These are phyloP conservation scores for Alisma plantagoaquatica DNA, from an alignment of 106 monocot species.

Conservation along the genomic window DNA sequence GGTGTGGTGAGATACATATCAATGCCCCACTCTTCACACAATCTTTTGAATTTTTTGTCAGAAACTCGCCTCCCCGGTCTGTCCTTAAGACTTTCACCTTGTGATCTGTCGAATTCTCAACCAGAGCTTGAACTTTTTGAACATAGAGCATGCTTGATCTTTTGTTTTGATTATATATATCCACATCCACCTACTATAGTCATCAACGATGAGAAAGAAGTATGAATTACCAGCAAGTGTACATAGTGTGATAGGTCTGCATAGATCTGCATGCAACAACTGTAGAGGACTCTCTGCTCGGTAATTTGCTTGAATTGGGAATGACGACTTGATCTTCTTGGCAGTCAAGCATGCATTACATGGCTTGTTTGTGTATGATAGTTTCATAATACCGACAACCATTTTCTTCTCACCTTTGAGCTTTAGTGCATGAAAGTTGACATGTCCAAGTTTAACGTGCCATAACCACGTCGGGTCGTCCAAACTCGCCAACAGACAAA, in stretches of 20 bases:
- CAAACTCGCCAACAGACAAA: too few relatives aligned
- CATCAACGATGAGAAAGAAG: conserved; percentile 11
- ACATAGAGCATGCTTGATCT: background rate
- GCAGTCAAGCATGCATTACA: too few relatives aligned
- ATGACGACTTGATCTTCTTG: too few relatives aligned
- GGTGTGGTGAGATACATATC: background rate
- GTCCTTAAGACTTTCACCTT: background rate
- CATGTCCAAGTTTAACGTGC: conserved; percentile 8
- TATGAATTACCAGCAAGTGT: background rate
- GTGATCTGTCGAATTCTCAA: background rate
- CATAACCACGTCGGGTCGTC: too few relatives aligned
- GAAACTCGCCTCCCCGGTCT: background rate
- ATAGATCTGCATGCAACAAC: conserved; percentile 1
- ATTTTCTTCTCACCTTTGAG: conserved; percentile 2
- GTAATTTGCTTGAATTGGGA: background rate
- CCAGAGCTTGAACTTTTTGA: conserved; percentile 4
- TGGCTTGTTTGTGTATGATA: too few relatives aligned
- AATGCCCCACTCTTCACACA: conserved; percentile 3
- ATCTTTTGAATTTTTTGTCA: background rate
- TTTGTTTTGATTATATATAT: conserved; percentile 7
- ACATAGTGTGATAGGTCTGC: background rate
- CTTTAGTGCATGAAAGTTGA: conserved; percentile 5
- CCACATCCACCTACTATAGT: conserved; percentile 14
- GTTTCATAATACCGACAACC: background rate
- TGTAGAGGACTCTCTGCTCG: conserved; percentile 1